Evolutionary conservation across 768 basidiomycete species (phyloP).

Genomic region (Russula emetica): DNA sequence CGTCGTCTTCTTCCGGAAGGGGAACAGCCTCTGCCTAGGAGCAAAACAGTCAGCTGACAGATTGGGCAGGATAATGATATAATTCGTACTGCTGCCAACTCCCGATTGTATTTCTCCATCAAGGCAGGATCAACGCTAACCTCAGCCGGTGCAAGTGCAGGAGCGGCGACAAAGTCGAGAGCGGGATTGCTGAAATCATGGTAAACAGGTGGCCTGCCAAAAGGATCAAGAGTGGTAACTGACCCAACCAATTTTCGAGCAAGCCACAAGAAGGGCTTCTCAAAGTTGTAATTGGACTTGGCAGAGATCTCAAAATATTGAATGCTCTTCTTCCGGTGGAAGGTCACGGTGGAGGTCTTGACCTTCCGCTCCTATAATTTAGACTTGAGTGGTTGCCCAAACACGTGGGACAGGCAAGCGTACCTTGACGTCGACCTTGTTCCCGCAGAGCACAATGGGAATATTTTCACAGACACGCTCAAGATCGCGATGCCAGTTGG

Average conservation of each 20-base stretch:
- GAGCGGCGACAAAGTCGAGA: conserved; percentile 96
- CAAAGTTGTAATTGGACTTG: conserved; percentile 99
- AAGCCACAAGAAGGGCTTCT: conserved; percentile 99
- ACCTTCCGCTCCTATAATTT: conserved; percentile 90
- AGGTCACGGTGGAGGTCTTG: conserved; percentile 96
- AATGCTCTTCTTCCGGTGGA: conserved; percentile 99
- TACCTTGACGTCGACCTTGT: conserved; percentile 99
- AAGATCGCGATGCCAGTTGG: conserved; percentile 99
- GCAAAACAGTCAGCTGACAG: conserved; percentile 12
- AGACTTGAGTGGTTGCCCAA: neutral
- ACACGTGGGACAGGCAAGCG: conserved; percentile 28
- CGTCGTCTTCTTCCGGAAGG: conserved; percentile 96
- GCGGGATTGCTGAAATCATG: conserved; percentile 56
- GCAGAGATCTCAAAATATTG: conserved; percentile 99
- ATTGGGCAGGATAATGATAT: neutral
- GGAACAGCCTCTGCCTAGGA: conserved; percentile 81
- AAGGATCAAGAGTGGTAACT: conserved; percentile 32
- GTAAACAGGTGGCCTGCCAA: neutral
- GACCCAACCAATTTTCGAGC: conserved; percentile 97
- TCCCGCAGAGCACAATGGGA: conserved; percentile 98
- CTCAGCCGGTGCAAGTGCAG: conserved; percentile 92
- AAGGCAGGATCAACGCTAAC: conserved; percentile 74
- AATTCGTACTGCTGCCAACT: conserved; percentile 60
- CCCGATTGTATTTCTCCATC: conserved; percentile 74
- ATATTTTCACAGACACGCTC: conserved; percentile 99